A percentile compares a stretch with the other conserved stretches of the same genome.
Conservation (phyloP, 75 land plant genomes). For the Gnetum montanum region DNA sequence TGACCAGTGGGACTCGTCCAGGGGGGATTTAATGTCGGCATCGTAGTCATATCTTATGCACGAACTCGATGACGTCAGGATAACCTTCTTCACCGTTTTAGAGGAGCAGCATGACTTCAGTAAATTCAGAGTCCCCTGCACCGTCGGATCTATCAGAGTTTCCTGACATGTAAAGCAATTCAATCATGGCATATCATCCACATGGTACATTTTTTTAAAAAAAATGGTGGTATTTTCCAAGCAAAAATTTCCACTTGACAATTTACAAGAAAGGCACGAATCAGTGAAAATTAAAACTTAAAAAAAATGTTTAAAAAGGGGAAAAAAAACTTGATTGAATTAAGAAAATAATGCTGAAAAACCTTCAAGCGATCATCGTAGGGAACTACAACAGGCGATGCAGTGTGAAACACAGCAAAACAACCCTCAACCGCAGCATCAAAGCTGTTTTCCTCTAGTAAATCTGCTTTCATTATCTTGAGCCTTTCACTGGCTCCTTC, state of each 20-base stretch:
- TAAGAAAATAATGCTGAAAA: too few species aligned
- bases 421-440: conserved; percentile 72
- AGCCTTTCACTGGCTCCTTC: conserved; percentile 76
- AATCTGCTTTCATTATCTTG: conserved; percentile 54
- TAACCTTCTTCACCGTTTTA: conserved; percentile 44
- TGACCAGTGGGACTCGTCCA: conserved; percentile 76
- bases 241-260: too few species aligned
- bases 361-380: conserved; percentile 39
- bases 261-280: too few species aligned
- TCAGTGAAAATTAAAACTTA: too few species aligned
- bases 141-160: conserved; percentile 53
- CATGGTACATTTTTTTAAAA: too few species aligned
- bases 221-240: too few species aligned
- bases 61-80: conserved; percentile 91
- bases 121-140: conserved; percentile 71
- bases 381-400: conserved; percentile 65
- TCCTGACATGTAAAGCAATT: conserved; percentile 31
- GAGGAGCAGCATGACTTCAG: conserved; percentile 61
- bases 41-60: conserved; percentile 69
- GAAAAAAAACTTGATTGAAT: too few species aligned
- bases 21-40: conserved; percentile 24
- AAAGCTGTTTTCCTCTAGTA: conserved; percentile 70
- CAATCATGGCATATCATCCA: too few species aligned
- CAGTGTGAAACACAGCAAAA: conserved; percentile 80
- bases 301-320: too few species aligned